Evolutionary conservation across 1,139 yeast species (phyloP).

Genomic region (Scheffersomyces stambukii): DNA sequence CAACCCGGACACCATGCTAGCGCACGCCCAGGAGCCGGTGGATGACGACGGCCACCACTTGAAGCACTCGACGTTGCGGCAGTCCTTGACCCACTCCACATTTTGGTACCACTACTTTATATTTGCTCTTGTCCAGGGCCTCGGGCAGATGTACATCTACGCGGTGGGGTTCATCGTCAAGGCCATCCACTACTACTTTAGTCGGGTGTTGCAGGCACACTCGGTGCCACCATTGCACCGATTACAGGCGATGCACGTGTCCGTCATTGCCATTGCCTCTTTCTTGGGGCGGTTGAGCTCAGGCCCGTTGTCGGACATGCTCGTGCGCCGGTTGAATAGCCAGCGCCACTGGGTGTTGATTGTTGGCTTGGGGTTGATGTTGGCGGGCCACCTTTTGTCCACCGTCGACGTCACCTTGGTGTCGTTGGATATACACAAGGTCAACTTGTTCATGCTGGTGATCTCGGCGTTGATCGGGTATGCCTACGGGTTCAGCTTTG

Average conservation of each 20-base stretch:
- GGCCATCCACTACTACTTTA: slow-evolving; percentile 36
- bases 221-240: slow-evolving; percentile 23
- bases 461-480: slow-evolving; percentile 64
- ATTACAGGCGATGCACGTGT: slow-evolving; percentile 68
- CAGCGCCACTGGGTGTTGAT: slow-evolving; percentile 70
- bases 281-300: slow-evolving; percentile 65
- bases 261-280: slow-evolving; percentile 62
- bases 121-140: slow-evolving; percentile 62
- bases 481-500: slow-evolving; percentile 79
- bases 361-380: slow-evolving; percentile 41
- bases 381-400: slow-evolving; percentile 38
- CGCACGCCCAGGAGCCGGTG: slow-evolving; percentile 1
- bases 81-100: slow-evolving; percentile 20
- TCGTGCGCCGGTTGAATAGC: slow-evolving; percentile 46
- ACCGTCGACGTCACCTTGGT: slow-evolving; percentile 23
- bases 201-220: slow-evolving; percentile 14
- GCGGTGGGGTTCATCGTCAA: slow-evolving; percentile 69
- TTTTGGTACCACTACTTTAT: slow-evolving; percentile 50
- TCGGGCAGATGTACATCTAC: slow-evolving; percentile 76
- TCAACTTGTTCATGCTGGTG: slow-evolving; percentile 33
- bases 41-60: slow-evolving; percentile 9
- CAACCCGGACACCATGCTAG: slow-evolving; percentile 5
- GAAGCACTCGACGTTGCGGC: slow-evolving; percentile 13
- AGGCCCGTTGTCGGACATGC: slow-evolving; percentile 63
- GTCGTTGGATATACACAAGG: slow-evolving; percentile 21